Conservation (phyloP, 2,329 filamentous ascomycete genomes). For the Cryphonectria parasitica region DNA sequence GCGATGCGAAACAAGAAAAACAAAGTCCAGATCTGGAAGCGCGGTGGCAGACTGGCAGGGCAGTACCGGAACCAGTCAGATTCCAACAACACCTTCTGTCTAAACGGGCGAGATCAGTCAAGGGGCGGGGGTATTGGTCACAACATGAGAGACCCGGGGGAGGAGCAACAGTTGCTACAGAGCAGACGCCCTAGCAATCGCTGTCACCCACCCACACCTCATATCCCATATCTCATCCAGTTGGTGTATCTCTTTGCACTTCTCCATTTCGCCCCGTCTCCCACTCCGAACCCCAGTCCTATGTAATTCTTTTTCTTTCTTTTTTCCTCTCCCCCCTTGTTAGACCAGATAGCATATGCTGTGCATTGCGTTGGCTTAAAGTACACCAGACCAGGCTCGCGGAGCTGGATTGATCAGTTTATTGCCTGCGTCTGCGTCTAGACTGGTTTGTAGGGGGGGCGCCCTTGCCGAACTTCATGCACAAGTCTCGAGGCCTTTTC, state of each 20-base stretch:
- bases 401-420: not conserved
- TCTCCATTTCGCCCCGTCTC: too few relatives aligned
- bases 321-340: not conserved
- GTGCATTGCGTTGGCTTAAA: not conserved
- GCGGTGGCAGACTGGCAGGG: conserved; percentile 1
- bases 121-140: not conserved
- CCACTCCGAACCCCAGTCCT: not conserved
- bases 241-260: not conserved
- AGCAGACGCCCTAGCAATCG: conserved; percentile 2
- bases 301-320: not conserved
- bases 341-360: not conserved
- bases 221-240: not conserved
- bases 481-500: not conserved
- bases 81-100: not conserved
- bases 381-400: not conserved
- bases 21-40: conserved; percentile 16
- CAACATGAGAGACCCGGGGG: not conserved
- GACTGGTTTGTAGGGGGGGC: too few relatives aligned
- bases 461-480: not conserved
- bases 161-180: conserved; percentile 2
- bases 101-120: not conserved
- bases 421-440: not conserved
- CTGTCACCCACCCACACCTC: conserved; percentile 2
- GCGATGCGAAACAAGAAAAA: conserved; percentile 31
- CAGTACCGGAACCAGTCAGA: not conserved